Evolutionary conservation across 257 asterid species (phyloP).

Genomic region (Ocimum tenuiflorum): DNA sequence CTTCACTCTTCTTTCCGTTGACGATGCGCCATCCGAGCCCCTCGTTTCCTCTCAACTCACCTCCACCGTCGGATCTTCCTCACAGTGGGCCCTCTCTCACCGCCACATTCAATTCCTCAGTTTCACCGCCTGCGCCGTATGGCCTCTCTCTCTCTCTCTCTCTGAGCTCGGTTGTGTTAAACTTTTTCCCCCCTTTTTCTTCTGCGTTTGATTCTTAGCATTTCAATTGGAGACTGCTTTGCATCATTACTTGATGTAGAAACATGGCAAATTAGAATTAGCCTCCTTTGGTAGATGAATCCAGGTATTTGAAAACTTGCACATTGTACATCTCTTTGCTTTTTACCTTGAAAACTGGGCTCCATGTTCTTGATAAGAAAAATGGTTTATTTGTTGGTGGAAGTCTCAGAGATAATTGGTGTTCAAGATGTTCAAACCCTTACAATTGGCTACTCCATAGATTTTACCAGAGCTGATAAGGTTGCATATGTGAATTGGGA

Average conservation of each 20-base stretch:
- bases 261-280: not conserved
- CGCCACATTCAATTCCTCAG: constrained; percentile 64
- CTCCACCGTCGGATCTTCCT: constrained; percentile 44
- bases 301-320: not conserved
- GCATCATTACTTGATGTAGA: constrained; percentile 4
- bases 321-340: not conserved
- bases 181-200: no score
- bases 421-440: not conserved
- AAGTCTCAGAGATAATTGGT: not conserved
- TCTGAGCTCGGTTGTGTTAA: not conserved
- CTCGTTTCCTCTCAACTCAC: constrained; percentile 33
- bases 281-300: not conserved
- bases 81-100: constrained; percentile 42
- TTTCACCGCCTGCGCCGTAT: constrained; percentile 76
- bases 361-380: not conserved
- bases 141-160: constrained; percentile 14
- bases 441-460: not conserved
- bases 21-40: constrained; percentile 31
- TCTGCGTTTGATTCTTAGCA: constrained; percentile 5
- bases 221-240: constrained; percentile 3
- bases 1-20: constrained; percentile 29
- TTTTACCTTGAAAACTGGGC: not conserved
- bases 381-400: not conserved
- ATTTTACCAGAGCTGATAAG: not conserved
- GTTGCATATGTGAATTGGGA: not conserved